Base-by-base conservation (phyloP, 2,329 filamentous ascomycete species). In the Zasmidium citrigriseum region DNA sequence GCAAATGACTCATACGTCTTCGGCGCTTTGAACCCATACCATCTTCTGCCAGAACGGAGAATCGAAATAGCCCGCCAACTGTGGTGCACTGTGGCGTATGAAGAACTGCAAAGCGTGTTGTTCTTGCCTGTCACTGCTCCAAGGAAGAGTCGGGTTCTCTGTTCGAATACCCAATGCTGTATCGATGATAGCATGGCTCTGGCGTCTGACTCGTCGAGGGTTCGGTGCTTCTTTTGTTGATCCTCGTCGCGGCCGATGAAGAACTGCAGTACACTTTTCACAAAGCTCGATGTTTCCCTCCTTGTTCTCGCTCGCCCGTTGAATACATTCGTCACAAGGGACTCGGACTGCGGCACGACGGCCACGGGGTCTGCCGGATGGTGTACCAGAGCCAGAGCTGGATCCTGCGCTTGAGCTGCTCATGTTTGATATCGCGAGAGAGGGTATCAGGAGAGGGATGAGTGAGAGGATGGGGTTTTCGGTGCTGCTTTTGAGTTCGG, bases 21-120 rank as follows among this genome's bases (percentile, higher is more conserved):
- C n/a, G n/a, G n/a, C n/a, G n/a, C n/a, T n/a, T n/a, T n/a, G n/a
- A n/a, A n/a, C n/a, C n/a, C n/a, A n/a, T n/a, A 67, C 60, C 62
- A 61, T 66, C 10, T 61, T 54, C 46, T 68, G 65, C 66, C 66
- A 68, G 55, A 67, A 68, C 1, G 64, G 64, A 20, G 64, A 65
- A 48, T 67, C 62, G 53, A 68, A 67, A 44, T 64, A 67, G n/a
- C 64, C 66, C 24, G 65, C 64, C 1, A 68, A 52, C 24, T 67
- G 62, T 22, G 65, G 66, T 18, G 64, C 64, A 25, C 64, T 67
- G 45, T 67, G 57, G 9, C 44, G 53, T 14, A 67, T 57, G 49
- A 67, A 68, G 55, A 67, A 67, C 45, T 66, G 61, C 4, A 68
- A 46, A 7, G 64, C 64, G 34, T 65, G 64, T 41, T 66, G 64